phyloP scores from a whole-genome alignment of 768 basidiomycete genomes.

The Leccinum disarticulatum region DNA sequence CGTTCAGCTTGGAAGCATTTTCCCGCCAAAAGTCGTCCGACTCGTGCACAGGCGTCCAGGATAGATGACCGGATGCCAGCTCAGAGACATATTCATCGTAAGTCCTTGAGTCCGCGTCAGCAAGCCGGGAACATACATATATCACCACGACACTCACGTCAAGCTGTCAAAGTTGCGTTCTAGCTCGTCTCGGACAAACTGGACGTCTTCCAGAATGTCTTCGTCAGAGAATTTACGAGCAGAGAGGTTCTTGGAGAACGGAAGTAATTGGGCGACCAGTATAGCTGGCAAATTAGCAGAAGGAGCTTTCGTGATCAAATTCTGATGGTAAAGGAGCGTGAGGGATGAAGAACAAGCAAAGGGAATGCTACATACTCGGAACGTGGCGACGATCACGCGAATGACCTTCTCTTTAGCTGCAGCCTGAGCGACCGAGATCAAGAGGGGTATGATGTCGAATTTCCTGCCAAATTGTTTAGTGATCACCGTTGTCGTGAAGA shows the following conservation, averaged over 20 bases:
- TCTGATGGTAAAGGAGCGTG: conserved; percentile 43
- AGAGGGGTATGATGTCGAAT: conserved; percentile 83
- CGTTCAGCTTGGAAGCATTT: conserved; percentile 84
- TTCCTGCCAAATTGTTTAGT: conserved; percentile 49
- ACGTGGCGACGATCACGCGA: conserved; percentile 88
- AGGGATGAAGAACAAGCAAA: conserved; percentile 2
- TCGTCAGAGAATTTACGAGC: conserved; percentile 92
- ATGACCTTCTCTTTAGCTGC: conserved; percentile 98
- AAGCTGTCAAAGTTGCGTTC: conserved; percentile 81
- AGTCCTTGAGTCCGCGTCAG: conserved; percentile 52
- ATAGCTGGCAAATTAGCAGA: conserved; percentile 87
- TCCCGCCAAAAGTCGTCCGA: conserved; percentile 98
- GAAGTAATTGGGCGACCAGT: conserved; percentile 83
- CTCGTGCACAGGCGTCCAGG: conserved; percentile 96
- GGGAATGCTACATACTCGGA: conserved; percentile 54
- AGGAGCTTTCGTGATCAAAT: conserved; percentile 88
- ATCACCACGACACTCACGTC: conserved; percentile 56
- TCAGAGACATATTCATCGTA: conserved; percentile 97
- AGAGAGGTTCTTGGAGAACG: conserved; percentile 82
- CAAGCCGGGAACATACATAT: neutral
- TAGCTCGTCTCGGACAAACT: conserved; percentile 86
- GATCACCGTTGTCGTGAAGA: neutral
- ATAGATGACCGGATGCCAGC: conserved; percentile 82
- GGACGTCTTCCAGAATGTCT: conserved; percentile 89
- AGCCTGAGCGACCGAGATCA: conserved; percentile 80